Evolutionary conservation across 805 yeast genomes (phyloP).

Genomic region (Candida rishiriensis): DNA sequence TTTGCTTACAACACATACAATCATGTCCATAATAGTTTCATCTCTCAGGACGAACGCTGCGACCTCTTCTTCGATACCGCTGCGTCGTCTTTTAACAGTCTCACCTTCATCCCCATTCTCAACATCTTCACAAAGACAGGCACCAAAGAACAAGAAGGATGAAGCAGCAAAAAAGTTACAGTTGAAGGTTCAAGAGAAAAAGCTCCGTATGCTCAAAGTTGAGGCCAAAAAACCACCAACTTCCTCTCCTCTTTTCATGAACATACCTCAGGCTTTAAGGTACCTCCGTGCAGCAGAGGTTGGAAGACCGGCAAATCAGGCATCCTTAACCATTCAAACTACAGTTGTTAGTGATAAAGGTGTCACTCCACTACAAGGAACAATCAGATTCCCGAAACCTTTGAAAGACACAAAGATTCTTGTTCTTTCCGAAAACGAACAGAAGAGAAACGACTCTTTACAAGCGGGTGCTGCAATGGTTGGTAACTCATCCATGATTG

Average conservation of each 20-base stretch:
- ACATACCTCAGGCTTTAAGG: slow-evolving; percentile 65
- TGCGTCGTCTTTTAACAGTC: no score
- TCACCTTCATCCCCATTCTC: no score
- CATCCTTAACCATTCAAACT: slow-evolving; percentile 65
- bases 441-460: slow-evolving; percentile 47
- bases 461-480: slow-evolving; percentile 58
- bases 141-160: neutral
- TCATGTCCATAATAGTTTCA: no score
- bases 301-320: slow-evolving; percentile 69
- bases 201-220: neutral
- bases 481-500: slow-evolving; percentile 72
- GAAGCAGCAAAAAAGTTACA: neutral
- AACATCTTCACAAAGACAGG: neutral
- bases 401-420: slow-evolving; percentile 60
- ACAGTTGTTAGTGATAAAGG: slow-evolving; percentile 71
- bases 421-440: slow-evolving; percentile 61
- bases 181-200: neutral
- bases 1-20: no score
- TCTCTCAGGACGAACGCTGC: no score
- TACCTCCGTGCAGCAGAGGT: slow-evolving; percentile 87
- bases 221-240: slow-evolving; percentile 38
- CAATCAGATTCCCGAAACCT: slow-evolving; percentile 67
- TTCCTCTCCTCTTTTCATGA: slow-evolving; percentile 63
- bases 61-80: no score
- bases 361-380: slow-evolving; percentile 68